Conservation (phyloP, 2,329 filamentous ascomycete genomes). For the Grosmannia clavigera region DNA sequence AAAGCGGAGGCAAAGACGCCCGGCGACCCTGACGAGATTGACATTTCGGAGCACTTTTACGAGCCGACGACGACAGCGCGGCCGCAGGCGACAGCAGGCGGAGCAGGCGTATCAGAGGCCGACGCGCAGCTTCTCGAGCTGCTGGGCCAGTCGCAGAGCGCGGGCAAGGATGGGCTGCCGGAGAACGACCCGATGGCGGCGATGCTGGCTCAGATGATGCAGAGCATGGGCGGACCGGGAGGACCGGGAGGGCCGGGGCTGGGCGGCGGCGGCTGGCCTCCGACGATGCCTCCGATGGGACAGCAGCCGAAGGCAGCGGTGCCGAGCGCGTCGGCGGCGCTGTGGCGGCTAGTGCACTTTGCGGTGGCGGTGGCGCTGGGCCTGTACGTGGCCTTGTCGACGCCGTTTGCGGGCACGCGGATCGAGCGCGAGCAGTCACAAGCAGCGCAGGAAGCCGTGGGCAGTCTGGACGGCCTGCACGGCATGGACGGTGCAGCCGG, state of each 20-base stretch:
- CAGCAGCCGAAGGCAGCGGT: constrained; percentile 21
- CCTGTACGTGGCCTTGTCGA: constrained; percentile 55
- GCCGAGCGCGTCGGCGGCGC: constrained; percentile 23
- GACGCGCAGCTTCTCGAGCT: constrained; percentile 52
- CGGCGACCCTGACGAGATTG: constrained; percentile 62
- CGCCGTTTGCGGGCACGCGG: constrained; percentile 56
- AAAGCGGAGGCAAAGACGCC: constrained; percentile 15
- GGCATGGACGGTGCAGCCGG: constrained; percentile 13
- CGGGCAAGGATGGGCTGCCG: constrained; percentile 16
- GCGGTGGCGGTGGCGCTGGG: constrained; percentile 58
- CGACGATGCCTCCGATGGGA: constrained; percentile 3
- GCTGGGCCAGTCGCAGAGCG: constrained; percentile 29
- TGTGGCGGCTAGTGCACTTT: constrained; percentile 66
- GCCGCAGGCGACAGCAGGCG: constrained; percentile 4
- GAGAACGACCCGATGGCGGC: constrained; percentile 56
- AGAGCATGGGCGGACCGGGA: not conserved
- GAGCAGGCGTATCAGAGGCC: constrained; percentile 21
- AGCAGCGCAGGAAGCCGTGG: constrained; percentile 12
- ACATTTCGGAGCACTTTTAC: constrained; percentile 67
- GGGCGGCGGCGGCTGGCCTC: constrained; percentile 20
- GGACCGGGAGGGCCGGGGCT: no score
- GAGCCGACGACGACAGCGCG: constrained; percentile 32
- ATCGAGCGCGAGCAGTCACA: constrained; percentile 38
- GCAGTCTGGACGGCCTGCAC: constrained; percentile 14
- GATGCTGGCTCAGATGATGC: constrained; percentile 65